Evolutionary conservation across 1,284 basidiomycete species (phyloP), one percentile per base, ranked within the genome.

Genomic region (Irpex lacteus): DNA sequence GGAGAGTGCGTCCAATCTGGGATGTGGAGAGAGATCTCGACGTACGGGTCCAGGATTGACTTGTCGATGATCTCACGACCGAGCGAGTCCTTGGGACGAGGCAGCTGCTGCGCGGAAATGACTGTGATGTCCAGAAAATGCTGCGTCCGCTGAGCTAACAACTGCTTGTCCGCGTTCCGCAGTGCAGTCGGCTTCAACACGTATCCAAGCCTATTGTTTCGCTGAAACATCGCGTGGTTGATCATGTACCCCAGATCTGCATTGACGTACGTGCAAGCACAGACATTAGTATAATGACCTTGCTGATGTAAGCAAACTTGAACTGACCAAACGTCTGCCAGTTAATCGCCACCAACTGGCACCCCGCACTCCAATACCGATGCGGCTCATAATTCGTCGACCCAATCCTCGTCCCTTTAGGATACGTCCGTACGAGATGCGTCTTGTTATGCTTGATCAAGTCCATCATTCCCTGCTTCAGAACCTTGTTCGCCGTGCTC

Each of bases 291-390:
- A 37, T 32, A 61, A 44, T 37, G 36, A 26, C 40, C 36, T 26
- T 8, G 38, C 3, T 26, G 56, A 58, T 38, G 0, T 53, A 60
- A 44, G 37, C 57, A 55, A 18, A 26, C 19, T 21, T n/a, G 18
- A 76, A 21, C 85, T 62, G 69, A 95, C 94, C 95, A 69, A 90
- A 90, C 0, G 96, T 99, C 77, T 99, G 98, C 94, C 96, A 98
- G 75, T 99, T 99, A 66, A 99, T 84, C 5, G 98, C 95, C 0
- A 98, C 96, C n/a, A 99, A 77, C 76, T 99, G 97, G 15, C 90
- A 89, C 0, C 97, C 97, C 0, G 89, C 88, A 0, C 88, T 86
- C 97, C 97, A 99, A 75, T 89, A 95, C 47, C 90, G 85, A 76
- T 94, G 88, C 3, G 97, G 97, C 68, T 92, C 85, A 73, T 92